phyloP scores from a whole-genome alignment of 108 stramenopile species.

The Skeletonema costatum region DNA sequence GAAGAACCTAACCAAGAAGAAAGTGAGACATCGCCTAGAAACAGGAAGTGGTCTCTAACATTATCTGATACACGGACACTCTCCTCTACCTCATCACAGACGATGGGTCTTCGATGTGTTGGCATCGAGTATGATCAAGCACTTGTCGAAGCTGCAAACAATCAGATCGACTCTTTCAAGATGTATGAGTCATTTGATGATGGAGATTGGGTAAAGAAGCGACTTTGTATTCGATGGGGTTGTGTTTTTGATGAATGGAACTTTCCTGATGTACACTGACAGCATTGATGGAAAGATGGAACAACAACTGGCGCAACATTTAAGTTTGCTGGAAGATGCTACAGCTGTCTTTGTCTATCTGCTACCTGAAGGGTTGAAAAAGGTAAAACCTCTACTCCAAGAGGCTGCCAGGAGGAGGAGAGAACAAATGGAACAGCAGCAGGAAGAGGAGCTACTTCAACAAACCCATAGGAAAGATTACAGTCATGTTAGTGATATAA shows the following conservation, averaged over 20 bases:
- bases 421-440: conserved; percentile 15
- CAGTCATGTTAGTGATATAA: conserved; percentile 38
- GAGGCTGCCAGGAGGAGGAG: conserved; percentile 48
- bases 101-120: conserved; percentile 56
- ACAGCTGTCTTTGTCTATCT: conserved; percentile 87
- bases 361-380: conserved; percentile 75
- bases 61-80: background rate
- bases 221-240: conserved; percentile 60
- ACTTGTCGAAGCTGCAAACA: conserved; percentile 46
- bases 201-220: conserved; percentile 2
- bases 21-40: background rate
- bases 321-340: conserved; percentile 67
- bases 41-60: background rate
- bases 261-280: background rate
- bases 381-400: conserved; percentile 57
- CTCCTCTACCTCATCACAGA: background rate
- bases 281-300: background rate
- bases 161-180: conserved; percentile 5
- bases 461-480: conserved; percentile 18
- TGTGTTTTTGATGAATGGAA: conserved; percentile 59
- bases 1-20: background rate
- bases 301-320: background rate
- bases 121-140: conserved; percentile 77
- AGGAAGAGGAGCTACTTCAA: conserved; percentile 2
- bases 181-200: background rate